Conservation (phyloP, 2,329 filamentous ascomycete genomes). For the Tympanopsis confertula region DNA sequence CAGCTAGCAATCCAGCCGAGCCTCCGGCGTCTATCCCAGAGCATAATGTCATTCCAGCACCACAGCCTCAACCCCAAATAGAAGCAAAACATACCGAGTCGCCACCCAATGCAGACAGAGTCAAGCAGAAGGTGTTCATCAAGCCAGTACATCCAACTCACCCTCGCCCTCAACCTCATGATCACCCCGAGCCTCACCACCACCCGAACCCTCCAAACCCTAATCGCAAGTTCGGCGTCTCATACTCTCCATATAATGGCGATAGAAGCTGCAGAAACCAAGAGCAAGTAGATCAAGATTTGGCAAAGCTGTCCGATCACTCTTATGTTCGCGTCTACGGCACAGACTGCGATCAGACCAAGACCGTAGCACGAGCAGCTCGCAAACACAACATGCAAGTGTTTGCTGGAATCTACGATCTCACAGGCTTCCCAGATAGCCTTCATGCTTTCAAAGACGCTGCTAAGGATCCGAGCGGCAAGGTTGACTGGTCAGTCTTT, state of each 20-base stretch:
- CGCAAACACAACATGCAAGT: conserved; percentile 55
- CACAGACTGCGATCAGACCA: conserved; percentile 64
- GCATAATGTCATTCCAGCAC: no score
- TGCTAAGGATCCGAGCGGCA: conserved; percentile 25
- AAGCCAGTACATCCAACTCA: no score
- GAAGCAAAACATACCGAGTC: no score
- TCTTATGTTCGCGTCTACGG: conserved; percentile 66
- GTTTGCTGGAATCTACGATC: conserved; percentile 64
- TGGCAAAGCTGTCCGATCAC: conserved; percentile 34
- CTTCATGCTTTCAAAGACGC: conserved; percentile 48
- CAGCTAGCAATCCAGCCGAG: no score
- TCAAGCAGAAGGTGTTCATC: no score
- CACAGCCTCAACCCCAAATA: no score
- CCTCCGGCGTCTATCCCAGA: no score
- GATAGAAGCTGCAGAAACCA: conserved; percentile 55
- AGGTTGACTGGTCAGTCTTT: conserved; percentile 44
- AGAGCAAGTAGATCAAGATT: conserved; percentile 51
- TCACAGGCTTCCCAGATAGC: conserved; percentile 40
- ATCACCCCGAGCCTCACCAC: not conserved
- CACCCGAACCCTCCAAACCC: not conserved
- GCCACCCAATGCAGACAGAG: no score
- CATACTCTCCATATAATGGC: conserved; percentile 44
- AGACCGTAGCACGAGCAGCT: conserved; percentile 48
- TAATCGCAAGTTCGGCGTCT: conserved; percentile 32
- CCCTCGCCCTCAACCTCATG: not conserved